Evolutionary conservation across 2,329 filamentous ascomycete species (phyloP), one percentile per base, ranked within the genome.

Genomic region (Pseudogymnoascus sp.): DNA sequence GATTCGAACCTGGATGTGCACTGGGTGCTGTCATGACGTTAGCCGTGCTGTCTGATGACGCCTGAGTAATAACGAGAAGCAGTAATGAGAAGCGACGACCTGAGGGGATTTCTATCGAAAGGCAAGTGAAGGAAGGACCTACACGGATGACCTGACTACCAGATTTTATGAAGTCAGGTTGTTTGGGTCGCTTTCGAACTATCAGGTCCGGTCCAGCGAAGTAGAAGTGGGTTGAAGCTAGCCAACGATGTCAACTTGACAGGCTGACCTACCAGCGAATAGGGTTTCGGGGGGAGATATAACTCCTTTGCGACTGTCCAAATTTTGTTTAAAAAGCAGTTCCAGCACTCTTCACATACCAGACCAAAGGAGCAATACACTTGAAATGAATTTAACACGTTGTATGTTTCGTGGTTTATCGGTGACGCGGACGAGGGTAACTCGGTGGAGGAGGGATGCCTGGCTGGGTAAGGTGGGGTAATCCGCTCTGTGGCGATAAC

Each of bases 11-110:
- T 35, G 62, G 63, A 50, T 57, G 62, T 30, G 65, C 62, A 62
- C 68, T 71, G 65, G 64, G 63, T 22, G 64, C 57, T 62, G 64
- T 65, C 70, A 72, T 71, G 64, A 65, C 61, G 67, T 71, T 72
- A 72, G 70, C 68, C 65, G 67, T 67, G 59, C 62, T 57, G 50
- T 54, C 28, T 18, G 28, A 54, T 33, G 28, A 33, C 47, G 25
- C 28, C 47, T 54, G 47, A 33, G 47, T 54, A 54, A 33, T 33
- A 33, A 33, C 28, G 25, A 50, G 47, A 54, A 12, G 18, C 28
- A n/a, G 47, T 2, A 20, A 7, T 11, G 47, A 54, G 47, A 54
- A 54, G 47, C 47, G 9, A 54, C 47, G 47, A 54, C 28, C 47
- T 9, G 47, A 33, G 9, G 47, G 47, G 4, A 33, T 54, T 54